Evolutionary conservation across 139 green algal genomes (phyloP).

Genomic region (Astrephomene gubernaculifera): DNA sequence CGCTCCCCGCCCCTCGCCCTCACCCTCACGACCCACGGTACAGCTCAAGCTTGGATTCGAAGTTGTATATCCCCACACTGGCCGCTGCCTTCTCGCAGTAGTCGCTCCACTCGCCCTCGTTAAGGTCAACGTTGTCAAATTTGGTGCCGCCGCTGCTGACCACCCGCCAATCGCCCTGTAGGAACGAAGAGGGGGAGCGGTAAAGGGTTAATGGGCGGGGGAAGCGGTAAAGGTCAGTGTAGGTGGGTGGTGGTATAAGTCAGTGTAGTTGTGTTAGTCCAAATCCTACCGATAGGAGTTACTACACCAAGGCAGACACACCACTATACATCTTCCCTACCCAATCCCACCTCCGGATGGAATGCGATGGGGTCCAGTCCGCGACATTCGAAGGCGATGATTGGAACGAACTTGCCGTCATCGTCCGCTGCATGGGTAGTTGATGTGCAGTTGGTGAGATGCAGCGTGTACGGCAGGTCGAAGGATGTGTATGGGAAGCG

Average conservation of each 20-base stretch:
- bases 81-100: constrained; percentile 84
- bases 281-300: no score
- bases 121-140: constrained; percentile 72
- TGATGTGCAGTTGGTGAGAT: not conserved
- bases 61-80: constrained; percentile 71
- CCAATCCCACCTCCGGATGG: constrained; percentile 54
- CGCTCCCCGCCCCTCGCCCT: not conserved
- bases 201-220: no score
- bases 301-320: no score
- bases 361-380: constrained; percentile 79
- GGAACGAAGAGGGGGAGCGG: no score
- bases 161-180: constrained; percentile 28
- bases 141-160: constrained; percentile 46
- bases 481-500: no score
- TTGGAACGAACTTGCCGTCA: constrained; percentile 72
- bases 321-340: not conserved
- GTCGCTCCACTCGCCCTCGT: constrained; percentile 81
- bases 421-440: constrained; percentile 61
- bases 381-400: constrained; percentile 87
- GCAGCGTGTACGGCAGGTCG: not conserved
- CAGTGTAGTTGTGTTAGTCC: no score
- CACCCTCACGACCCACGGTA: constrained; percentile 48
- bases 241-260: no score
- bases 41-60: constrained; percentile 72
- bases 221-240: no score